Evolutionary conservation across 2,329 filamentous ascomycete species (phyloP).

Genomic region (Cladosporium cucumerinum): DNA sequence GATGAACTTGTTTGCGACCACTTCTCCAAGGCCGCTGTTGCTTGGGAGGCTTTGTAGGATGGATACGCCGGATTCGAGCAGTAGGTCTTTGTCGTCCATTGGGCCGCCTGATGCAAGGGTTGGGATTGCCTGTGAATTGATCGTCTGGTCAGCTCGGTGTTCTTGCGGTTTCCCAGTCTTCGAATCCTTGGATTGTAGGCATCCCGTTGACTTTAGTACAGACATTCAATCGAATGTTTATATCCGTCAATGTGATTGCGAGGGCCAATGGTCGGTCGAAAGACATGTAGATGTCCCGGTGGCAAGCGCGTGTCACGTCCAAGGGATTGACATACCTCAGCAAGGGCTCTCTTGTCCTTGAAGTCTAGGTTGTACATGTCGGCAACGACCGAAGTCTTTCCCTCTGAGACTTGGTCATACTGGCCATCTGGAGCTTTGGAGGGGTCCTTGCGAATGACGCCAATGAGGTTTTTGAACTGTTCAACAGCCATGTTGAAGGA

Average conservation of each 20-base stretch:
- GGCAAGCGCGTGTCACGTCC: background rate
- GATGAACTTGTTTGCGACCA: slow-evolving; percentile 51
- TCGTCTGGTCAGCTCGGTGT: background rate
- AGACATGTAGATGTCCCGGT: too few relatives aligned
- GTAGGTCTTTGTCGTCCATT: slow-evolving; percentile 46
- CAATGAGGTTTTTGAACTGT: slow-evolving; percentile 43
- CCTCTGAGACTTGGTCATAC: slow-evolving; percentile 38
- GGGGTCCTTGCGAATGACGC: slow-evolving; percentile 47
- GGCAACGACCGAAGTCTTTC: slow-evolving; percentile 41
- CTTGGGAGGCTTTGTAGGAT: slow-evolving; percentile 51
- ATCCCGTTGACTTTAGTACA: background rate
- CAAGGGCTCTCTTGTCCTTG: slow-evolving; percentile 41
- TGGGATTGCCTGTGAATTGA: background rate
- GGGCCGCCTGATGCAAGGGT: slow-evolving; percentile 42
- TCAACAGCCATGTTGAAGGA: slow-evolving; percentile 25
- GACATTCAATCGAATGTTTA: background rate
- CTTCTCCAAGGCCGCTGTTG: slow-evolving; percentile 48
- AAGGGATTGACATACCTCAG: slow-evolving; percentile 34
- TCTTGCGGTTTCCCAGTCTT: background rate
- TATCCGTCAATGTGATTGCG: too few relatives aligned
- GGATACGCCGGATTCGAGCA: slow-evolving; percentile 51
- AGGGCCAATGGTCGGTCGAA: background rate
- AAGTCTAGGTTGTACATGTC: slow-evolving; percentile 40
- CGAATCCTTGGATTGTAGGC: background rate
- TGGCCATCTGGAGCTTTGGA: slow-evolving; percentile 48